Conservation (phyloP, 2,329 filamentous ascomycete species). For the Colletotrichum chrysophilum region DNA sequence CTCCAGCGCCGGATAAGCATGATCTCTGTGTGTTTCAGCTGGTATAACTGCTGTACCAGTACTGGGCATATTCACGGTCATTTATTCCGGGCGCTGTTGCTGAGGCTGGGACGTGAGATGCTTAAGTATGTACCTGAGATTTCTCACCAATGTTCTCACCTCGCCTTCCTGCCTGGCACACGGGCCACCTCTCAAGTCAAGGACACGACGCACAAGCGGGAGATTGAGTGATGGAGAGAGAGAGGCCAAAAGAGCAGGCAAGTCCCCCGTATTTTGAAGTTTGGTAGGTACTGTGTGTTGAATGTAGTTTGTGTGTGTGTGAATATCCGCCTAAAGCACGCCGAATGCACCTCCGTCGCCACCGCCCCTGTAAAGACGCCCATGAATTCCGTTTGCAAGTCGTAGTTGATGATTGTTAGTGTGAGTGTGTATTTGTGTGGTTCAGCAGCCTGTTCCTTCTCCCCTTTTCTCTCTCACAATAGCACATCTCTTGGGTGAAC, state of each 20-base stretch:
- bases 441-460: background rate
- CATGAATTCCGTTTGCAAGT: constrained; percentile 1
- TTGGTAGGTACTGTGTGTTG: background rate
- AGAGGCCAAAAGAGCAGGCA: background rate
- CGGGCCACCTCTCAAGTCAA: background rate
- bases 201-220: background rate
- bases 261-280: background rate
- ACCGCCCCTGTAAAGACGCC: background rate
- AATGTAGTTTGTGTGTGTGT: background rate
- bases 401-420: background rate
- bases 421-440: background rate
- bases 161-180: background rate
- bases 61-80: background rate
- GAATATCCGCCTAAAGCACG: background rate
- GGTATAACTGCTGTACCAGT: background rate
- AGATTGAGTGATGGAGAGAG: background rate
- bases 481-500: background rate
- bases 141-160: background rate
- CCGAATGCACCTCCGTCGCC: background rate
- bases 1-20: background rate
- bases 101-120: background rate
- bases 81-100: background rate
- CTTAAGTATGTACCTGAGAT: background rate
- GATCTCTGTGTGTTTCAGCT: background rate
- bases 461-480: background rate